Evolutionary conservation across 2,329 filamentous ascomycete species (phyloP).

Genomic region (Aspergillus fijiensis): DNA sequence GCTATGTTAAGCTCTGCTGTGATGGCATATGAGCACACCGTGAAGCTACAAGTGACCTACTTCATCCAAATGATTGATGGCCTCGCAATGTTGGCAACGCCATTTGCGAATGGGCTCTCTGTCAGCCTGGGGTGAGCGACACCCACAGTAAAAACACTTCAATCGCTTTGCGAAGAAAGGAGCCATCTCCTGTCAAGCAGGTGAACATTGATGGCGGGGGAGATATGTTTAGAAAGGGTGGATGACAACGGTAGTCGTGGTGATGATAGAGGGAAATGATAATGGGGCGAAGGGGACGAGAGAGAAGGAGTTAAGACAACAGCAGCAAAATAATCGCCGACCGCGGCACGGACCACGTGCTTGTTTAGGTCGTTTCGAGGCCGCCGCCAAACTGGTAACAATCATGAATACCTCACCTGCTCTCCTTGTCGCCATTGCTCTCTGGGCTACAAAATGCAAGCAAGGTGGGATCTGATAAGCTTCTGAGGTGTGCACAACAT

Average conservation of each 20-base stretch:
- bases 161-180: constrained; percentile 50
- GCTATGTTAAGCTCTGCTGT: not conserved
- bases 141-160: constrained; percentile 81
- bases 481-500: not conserved
- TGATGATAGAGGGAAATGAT: not conserved
- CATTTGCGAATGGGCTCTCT: constrained; percentile 64
- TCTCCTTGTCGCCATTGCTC: not conserved
- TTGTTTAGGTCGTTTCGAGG: not conserved
- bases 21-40: constrained; percentile 14
- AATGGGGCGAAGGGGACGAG: not conserved
- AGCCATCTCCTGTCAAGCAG: constrained; percentile 36
- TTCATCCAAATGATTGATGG: constrained; percentile 85
- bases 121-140: constrained; percentile 61
- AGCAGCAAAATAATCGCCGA: constrained; percentile 28
- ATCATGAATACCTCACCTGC: not conserved
- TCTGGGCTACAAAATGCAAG: not conserved
- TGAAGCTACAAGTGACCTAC: constrained; percentile 49
- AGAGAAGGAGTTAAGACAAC: constrained; percentile 25
- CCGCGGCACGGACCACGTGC: constrained; percentile 27
- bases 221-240: constrained; percentile 7
- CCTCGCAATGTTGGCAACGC: constrained; percentile 75
- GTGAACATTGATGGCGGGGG: constrained; percentile 18
- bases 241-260: not conserved
- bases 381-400: not conserved
- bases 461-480: not conserved